Evolutionary conservation across 345 rosid genomes (phyloP), one percentile per base, ranked within the genome.

Genomic region (Eutrema japonicum): DNA sequence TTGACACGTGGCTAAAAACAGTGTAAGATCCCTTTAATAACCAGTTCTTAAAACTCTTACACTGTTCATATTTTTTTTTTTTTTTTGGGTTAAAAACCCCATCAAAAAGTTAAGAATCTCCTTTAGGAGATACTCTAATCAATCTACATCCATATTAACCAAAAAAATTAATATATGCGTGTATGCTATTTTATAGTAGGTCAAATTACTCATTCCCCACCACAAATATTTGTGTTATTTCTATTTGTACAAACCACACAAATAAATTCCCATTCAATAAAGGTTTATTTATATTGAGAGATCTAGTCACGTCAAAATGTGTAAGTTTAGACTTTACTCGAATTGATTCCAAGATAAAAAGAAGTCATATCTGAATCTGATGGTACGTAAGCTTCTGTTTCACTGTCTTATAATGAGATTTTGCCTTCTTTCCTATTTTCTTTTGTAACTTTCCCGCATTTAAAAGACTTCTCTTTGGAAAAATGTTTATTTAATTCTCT

Each of bases 171-270:
- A 58, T 7, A 8, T 7, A 22, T 37, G 41, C 41, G 41, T 7
- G 9, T 13, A 36, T 56, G 18, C 16, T 36, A 58, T 27, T 12
- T 46, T 18, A 32, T 10, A 13, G 47, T 46, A 43, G 36, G 47
- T 35, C 27, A 56, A 56, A 10, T 51, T 27, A n/a, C 38, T 36
- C 45, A 36, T 33, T 70, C 58, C 7, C 4, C 74, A 46, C 29
- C 45, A 56, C n/a, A 18, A 5, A 56, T 55, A 14, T 22, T 32
- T 60, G 27, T 11, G 47, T 29, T 29, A 29, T 29, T 0, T 48
- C 41, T 30, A 14, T 30, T 45, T 30, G 18, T 30, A 30, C 4
- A 13, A 43, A 16, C 8, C 5, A 49, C 58, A 14, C 53, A 47
- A 49, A 47, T 16, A 10, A 16, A 66, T 50, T 50, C 46, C 3